These are phyloP conservation scores for Malassezia sympodialis DNA, from an alignment of 1,284 basidiomycete species.

Conservation along the genomic window DNA sequence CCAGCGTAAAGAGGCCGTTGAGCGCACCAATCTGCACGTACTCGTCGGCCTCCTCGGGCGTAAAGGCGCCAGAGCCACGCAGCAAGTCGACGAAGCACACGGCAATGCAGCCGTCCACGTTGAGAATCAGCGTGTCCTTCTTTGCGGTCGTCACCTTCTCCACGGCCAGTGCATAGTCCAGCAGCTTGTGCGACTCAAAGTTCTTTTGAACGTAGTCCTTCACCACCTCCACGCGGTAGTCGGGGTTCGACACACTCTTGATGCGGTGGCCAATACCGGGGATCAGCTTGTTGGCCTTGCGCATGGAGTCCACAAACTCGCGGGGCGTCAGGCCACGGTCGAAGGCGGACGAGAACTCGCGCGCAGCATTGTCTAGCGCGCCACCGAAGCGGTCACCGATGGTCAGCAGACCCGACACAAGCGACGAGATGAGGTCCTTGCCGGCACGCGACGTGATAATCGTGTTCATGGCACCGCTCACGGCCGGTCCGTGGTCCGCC, in stretches of 20 bases:
- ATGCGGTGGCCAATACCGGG: constrained; percentile 99
- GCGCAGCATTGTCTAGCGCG: constrained; percentile 93
- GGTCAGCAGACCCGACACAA: constrained; percentile 89
- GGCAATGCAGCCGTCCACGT: constrained; percentile 90
- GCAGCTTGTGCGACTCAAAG: constrained; percentile 67
- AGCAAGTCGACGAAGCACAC: constrained; percentile 96
- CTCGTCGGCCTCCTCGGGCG: constrained; percentile 87
- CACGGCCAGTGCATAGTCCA: constrained; percentile 96
- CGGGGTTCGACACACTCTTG: constrained; percentile 59
- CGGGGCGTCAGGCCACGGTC: constrained; percentile 85
- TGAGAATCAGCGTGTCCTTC: constrained; percentile 66
- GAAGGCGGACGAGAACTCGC: constrained; percentile 72
- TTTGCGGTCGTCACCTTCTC: constrained; percentile 96
- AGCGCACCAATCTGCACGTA: constrained; percentile 85
- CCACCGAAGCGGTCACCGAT: constrained; percentile 98
- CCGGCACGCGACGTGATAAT: constrained; percentile 97
- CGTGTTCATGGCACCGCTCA: constrained; percentile 90
- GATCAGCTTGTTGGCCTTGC: constrained; percentile 93
- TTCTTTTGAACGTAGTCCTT: constrained; percentile 92
- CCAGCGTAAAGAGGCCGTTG: constrained; percentile 93
- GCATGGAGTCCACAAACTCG: constrained; percentile 92
- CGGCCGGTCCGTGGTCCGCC: constrained; percentile 71
- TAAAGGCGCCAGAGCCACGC: constrained; percentile 85
- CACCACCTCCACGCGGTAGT: constrained; percentile 79
- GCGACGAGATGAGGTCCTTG: constrained; percentile 93